Percentiles rank a stretch among this genome's conserved stretches.
Evolutionary conservation across 441 rosid genomes (phyloP).

Genomic region (Bruguiera hainesii): DNA sequence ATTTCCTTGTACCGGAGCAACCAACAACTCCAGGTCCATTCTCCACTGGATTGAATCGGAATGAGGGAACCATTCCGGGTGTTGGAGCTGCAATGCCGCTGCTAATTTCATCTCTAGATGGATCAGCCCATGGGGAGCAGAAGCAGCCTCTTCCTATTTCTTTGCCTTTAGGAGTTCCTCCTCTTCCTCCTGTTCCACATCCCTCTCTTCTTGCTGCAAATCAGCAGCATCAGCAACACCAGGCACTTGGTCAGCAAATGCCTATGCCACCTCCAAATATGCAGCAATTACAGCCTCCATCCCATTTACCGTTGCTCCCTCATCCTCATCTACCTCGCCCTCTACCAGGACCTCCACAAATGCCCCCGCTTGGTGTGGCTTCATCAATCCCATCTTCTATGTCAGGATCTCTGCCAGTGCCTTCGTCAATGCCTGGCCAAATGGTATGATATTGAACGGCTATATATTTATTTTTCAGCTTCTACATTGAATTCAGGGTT

Average conservation of each 20-base stretch:
- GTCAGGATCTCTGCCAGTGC: slow-evolving; percentile 40
- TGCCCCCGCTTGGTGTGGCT: slow-evolving; percentile 73
- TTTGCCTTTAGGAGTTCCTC: slow-evolving; percentile 78
- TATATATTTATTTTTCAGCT: background rate
- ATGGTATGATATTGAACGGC: slow-evolving; percentile 48
- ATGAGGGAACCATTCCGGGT: slow-evolving; percentile 97
- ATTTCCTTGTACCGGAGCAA: slow-evolving; percentile 63
- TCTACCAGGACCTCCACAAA: slow-evolving; percentile 42
- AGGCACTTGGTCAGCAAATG: slow-evolving; percentile 70
- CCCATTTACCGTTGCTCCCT: slow-evolving; percentile 71
- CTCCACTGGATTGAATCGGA: slow-evolving; percentile 71
- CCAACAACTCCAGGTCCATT: slow-evolving; percentile 79
- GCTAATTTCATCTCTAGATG: slow-evolving; percentile 63
- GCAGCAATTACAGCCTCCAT: slow-evolving; percentile 84
- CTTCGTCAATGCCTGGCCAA: slow-evolving; percentile 74
- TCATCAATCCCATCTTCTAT: slow-evolving; percentile 43
- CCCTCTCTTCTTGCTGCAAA: slow-evolving; percentile 73
- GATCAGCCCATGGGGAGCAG: slow-evolving; percentile 78
- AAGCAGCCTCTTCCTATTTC: slow-evolving; percentile 62
- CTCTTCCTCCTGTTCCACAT: slow-evolving; percentile 97
- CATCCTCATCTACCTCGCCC: slow-evolving; percentile 84
- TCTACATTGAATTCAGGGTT: background rate
- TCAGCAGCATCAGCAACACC: slow-evolving; percentile 69
- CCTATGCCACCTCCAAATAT: slow-evolving; percentile 70
- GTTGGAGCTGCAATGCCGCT: slow-evolving; percentile 84